Percentiles rank a stretch among this genome's conserved stretches.
Conservation (phyloP, 805 yeast species). For the Candida arabinofermentans region DNA sequence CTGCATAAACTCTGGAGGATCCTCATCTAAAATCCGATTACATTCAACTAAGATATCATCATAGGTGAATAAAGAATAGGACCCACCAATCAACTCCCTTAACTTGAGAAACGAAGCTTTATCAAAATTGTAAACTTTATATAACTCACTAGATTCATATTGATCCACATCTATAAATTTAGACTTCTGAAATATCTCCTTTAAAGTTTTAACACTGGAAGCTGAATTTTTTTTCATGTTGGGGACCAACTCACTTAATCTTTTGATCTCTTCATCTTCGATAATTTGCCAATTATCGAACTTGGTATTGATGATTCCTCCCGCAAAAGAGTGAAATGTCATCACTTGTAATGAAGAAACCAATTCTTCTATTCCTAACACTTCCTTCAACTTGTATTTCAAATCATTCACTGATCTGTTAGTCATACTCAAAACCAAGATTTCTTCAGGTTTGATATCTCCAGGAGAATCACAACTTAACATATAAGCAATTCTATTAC, state of each 20-base stretch:
- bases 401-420: conserved; percentile 59
- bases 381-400: conserved; percentile 26
- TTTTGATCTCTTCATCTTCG: conserved; percentile 39
- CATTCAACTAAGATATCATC: conserved; percentile 24
- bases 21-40: conserved; percentile 9
- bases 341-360: conserved; percentile 37
- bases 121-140: conserved; percentile 5
- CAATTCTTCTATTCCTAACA: conserved; percentile 31
- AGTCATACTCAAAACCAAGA: conserved; percentile 63
- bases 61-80: conserved; percentile 20
- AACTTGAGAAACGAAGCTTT: conserved; percentile 10
- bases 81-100: conserved; percentile 18
- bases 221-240: conserved; percentile 1
- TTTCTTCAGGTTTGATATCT: conserved; percentile 45
- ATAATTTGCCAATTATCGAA: conserved; percentile 35
- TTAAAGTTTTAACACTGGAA: conserved; percentile 7
- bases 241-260: conserved; percentile 12
- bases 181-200: conserved; percentile 12
- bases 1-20: conserved; percentile 17
- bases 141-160: conserved; percentile 9
- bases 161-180: conserved; percentile 9
- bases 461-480: conserved; percentile 29
- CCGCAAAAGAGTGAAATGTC: conserved; percentile 66
- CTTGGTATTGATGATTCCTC: conserved; percentile 40
- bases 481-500: conserved; percentile 47